Percentiles rank a stretch among this genome's conserved stretches.
These are phyloP conservation scores for Heterobasidion parviporum DNA, from an alignment of 1,284 basidiomycete genomes.

Conservation along the genomic window DNA sequence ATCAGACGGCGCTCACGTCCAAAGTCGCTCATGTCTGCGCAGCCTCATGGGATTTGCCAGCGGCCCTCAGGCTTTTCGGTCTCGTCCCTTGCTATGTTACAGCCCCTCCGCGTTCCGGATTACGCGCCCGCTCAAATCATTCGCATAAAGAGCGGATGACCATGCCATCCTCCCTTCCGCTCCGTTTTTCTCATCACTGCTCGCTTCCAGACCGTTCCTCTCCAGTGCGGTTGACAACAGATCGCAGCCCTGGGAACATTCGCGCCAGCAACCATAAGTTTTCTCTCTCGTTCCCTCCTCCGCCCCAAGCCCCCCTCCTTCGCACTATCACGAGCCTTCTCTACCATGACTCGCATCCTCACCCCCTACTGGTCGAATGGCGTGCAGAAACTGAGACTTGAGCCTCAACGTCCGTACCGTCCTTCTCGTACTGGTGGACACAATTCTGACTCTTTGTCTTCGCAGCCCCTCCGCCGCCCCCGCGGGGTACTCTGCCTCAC, in stretches of 20 bases:
- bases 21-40: neutral
- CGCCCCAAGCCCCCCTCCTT: neutral
- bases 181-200: neutral
- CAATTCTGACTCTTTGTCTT: slow-evolving; percentile 5
- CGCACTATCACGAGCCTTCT: neutral
- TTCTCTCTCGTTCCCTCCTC: neutral
- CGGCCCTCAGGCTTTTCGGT: neutral
- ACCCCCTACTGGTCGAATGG: slow-evolving; percentile 63
- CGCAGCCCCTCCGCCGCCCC: slow-evolving; percentile 38
- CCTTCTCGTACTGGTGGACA: slow-evolving; percentile 12
- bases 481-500: slow-evolving; percentile 59
- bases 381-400: slow-evolving; percentile 57
- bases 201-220: neutral
- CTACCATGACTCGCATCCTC: slow-evolving; percentile 57
- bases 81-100: neutral
- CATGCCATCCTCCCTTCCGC: neutral
- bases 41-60: neutral
- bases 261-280: too few species aligned
- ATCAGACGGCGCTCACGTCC: neutral
- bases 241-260: neutral
- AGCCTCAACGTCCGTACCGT: slow-evolving; percentile 41
- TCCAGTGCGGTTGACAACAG: neutral
- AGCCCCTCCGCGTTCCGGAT: neutral
- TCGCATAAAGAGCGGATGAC: neutral
- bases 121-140: neutral